Evolutionary conservation across 306 rosid species (phyloP), one percentile per base, ranked within the genome.

Genomic region (Trifolium subterraneum): DNA sequence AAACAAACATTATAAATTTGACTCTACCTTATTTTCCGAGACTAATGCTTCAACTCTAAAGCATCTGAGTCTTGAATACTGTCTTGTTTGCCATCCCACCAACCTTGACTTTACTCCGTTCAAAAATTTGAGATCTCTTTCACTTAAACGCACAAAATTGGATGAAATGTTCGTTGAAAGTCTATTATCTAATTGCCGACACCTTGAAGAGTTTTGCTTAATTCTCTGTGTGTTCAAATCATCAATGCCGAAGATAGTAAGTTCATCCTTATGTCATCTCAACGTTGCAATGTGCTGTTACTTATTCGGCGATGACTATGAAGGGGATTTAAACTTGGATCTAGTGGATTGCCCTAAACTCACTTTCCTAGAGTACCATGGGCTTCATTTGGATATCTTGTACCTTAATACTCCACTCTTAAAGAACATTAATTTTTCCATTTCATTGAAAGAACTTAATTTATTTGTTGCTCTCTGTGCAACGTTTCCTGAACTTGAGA

Each of bases 401-500:
- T 4, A 4, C 8, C 11, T 52, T 52, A 16, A 70, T 33, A 33
- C 48, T 7, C 74, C 74, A 18, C 3, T 10, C 2, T 3, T 70
- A 33, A 70, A 70, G 7, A 51, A 12, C 27, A 19, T 51, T 31
- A 0, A n/a, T 4, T 20, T 47, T 12, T 47, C 4, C 8, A 4
- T 16, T 70, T 1, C 2, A 6, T 11, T 0, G 13, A 11, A 6
- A 5, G 22, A 31, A 10, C 33, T 14, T 12, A 4, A 50, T 11
- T n/a, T 19, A 16, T 20, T 19, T 19, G 6, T 52, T 19, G 13
- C 48, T 22, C 2, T 12, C 12, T 29, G 25, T 3, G 20, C 73
- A n/a, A 48, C 4, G 10, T 20, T 70, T 51, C 48, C 63, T 70
- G n/a, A 33, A 15, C 74, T 70, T 70, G 74, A 70, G 16, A 50